phyloP scores from a whole-genome alignment of 2,329 filamentous ascomycete species.

The Ophiocordyceps australis region DNA sequence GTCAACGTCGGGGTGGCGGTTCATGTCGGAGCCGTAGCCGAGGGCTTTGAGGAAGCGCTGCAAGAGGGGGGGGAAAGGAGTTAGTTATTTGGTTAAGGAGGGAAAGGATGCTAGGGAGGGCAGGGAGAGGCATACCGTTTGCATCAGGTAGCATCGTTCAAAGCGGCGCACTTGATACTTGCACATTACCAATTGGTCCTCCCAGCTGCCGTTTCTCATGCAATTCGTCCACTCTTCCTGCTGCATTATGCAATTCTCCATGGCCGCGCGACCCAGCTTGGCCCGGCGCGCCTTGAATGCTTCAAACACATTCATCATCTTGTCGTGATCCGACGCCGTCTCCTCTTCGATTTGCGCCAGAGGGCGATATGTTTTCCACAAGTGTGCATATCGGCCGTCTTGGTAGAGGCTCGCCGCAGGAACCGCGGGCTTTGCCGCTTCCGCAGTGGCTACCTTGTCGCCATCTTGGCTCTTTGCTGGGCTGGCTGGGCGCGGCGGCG shows the following conservation, averaged over 20 bases:
- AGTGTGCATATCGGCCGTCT: constrained; percentile 54
- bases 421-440: constrained; percentile 11
- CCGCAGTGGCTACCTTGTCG: constrained; percentile 5
- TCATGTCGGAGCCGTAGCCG: constrained; percentile 59
- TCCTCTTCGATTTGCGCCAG: constrained; percentile 50
- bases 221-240: constrained; percentile 72
- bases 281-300: constrained; percentile 69
- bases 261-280: constrained; percentile 59
- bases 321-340: constrained; percentile 59
- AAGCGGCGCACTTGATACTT: constrained; percentile 58
- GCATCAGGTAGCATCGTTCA: constrained; percentile 76
- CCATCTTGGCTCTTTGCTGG: constrained; percentile 2
- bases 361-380: constrained; percentile 85
- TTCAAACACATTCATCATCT: constrained; percentile 62
- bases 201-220: constrained; percentile 53
- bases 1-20: constrained; percentile 48
- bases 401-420: constrained; percentile 34
- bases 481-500: constrained; percentile 2
- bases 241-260: constrained; percentile 87
- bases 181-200: constrained; percentile 63
- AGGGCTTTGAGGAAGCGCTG: constrained; percentile 79
- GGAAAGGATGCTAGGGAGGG: not conserved
- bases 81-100: no score
- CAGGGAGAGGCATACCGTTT: constrained; percentile 37
- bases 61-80: not conserved